Conservation (phyloP, 805 yeast species). For the Hanseniaspora lindneri region DNA sequence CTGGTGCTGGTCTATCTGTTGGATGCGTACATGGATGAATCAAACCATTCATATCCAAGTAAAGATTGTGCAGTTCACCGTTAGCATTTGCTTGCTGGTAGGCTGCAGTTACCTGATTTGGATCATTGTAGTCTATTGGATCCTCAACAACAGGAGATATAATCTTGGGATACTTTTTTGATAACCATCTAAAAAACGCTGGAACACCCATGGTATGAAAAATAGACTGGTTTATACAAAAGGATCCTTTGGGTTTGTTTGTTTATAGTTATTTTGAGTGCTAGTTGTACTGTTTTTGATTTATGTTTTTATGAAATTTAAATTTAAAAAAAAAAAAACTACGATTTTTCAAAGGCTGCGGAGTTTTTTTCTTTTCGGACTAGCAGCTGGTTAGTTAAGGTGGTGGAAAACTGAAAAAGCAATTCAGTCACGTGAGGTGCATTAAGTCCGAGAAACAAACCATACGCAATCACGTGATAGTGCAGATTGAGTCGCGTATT, state of each 20-base stretch:
- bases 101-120: conserved; percentile 48
- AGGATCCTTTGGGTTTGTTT: no score
- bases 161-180: conserved; percentile 85
- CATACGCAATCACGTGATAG: no score
- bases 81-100: conserved; percentile 77
- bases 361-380: no score
- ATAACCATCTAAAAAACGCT: conserved; percentile 92
- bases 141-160: conserved; percentile 83
- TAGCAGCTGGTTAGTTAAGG: no score
- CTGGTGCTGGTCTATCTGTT: conserved; percentile 90
- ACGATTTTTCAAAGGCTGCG: no score
- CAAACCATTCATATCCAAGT: conserved; percentile 96
- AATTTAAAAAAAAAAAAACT: no score
- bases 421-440: neutral
- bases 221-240: neutral
- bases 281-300: no score
- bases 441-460: no score
- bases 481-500: no score
- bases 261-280: no score
- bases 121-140: conserved; percentile 38
- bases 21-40: conserved; percentile 99
- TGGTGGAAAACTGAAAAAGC: neutral
- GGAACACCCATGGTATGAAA: conserved; percentile 73
- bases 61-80: conserved; percentile 88
- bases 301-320: no score